These are phyloP conservation scores for Plasmodium knowlesi DNA, from an alignment of 169 alveolate species.

Conservation along the genomic window DNA sequence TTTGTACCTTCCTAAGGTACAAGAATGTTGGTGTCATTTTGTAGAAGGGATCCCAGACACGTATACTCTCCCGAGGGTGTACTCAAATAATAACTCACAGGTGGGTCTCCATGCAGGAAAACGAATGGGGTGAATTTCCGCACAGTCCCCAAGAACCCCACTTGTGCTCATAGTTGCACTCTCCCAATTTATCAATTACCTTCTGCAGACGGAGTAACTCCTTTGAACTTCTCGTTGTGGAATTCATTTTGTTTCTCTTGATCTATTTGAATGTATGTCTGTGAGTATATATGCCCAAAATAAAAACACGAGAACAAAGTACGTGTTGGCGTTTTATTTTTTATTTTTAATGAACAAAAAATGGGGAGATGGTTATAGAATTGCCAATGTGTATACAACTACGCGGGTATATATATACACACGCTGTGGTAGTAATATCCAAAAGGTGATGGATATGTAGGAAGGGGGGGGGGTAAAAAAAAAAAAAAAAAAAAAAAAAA, in stretches of 20 bases:
- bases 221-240: constrained; percentile 58
- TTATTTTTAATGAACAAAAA: background rate
- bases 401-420: background rate
- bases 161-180: background rate
- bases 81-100: background rate
- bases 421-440: background rate
- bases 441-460: background rate
- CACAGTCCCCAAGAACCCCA: background rate
- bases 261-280: background rate
- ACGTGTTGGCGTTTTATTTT: background rate
- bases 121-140: background rate
- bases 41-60: background rate
- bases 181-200: constrained; percentile 13
- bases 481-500: background rate
- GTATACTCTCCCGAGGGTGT: background rate
- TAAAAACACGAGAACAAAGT: background rate
- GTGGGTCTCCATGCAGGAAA: background rate
- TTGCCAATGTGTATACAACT: background rate
- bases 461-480: background rate
- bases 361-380: background rate
- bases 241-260: constrained; percentile 7
- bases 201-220: constrained; percentile 58
- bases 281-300: background rate
- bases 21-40: background rate
- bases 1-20: background rate